Percentiles rank a stretch among this genome's conserved stretches.
phyloP scores from a whole-genome alignment of 768 basidiomycete genomes.

The Agaricus subrufescens region DNA sequence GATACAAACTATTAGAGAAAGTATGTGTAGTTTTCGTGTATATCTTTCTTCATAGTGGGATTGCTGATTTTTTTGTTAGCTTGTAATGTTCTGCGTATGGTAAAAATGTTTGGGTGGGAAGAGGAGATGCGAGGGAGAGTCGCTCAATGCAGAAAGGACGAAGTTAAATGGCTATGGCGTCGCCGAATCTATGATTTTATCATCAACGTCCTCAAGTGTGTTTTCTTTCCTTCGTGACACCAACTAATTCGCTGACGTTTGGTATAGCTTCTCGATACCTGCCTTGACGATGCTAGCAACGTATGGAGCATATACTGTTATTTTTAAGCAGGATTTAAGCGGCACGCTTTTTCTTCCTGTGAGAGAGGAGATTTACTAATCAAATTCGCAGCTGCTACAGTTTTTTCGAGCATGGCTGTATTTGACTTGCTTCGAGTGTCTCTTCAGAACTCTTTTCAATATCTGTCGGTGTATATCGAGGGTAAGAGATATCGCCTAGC shows the following conservation, averaged over 20 bases:
- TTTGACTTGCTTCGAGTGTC: constrained; percentile 56
- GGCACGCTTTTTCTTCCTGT: constrained; percentile 10
- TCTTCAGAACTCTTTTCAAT: constrained; percentile 29
- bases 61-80: constrained; percentile 22
- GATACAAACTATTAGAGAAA: constrained; percentile 59
- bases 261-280: constrained; percentile 51
- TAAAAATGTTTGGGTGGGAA: constrained; percentile 74
- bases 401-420: constrained; percentile 49
- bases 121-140: constrained; percentile 51
- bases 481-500: constrained; percentile 7
- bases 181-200: constrained; percentile 34
- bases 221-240: background rate
- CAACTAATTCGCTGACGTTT: constrained; percentile 29
- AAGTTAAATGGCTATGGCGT: constrained; percentile 54
- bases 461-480: constrained; percentile 16
- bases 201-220: constrained; percentile 44
- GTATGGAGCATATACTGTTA: constrained; percentile 50
- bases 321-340: constrained; percentile 17
- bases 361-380: too few species aligned
- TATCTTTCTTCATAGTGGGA: too few species aligned
- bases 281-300: constrained; percentile 61
- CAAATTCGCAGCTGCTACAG: constrained; percentile 28
- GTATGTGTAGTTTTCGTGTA: constrained; percentile 19
- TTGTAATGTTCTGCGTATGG: constrained; percentile 60
- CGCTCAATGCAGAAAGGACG: constrained; percentile 55